phyloP scores from a whole-genome alignment of 2,329 filamentous ascomycete species.

The Lecanicillium sp. region DNA sequence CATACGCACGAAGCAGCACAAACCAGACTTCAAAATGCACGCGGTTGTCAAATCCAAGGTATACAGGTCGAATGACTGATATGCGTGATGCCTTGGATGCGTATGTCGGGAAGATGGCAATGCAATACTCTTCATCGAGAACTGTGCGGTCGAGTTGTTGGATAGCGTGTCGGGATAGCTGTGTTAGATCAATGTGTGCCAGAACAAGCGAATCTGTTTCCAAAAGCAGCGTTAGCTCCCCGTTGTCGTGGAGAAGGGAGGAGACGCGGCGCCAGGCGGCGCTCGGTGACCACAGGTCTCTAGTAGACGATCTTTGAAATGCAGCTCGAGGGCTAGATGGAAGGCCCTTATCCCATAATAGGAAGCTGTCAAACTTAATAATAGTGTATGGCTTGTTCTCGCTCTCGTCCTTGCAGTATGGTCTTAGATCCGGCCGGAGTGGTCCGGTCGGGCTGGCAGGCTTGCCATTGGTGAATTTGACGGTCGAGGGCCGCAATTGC shows the following conservation, averaged over 20 bases:
- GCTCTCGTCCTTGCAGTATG: slow-evolving; percentile 27
- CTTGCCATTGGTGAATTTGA: slow-evolving; percentile 42
- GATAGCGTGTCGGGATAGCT: slow-evolving; percentile 81
- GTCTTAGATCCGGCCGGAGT: slow-evolving; percentile 35
- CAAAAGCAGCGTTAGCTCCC: slow-evolving; percentile 83
- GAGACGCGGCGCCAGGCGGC: slow-evolving; percentile 79
- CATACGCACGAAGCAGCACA: slow-evolving; percentile 82
- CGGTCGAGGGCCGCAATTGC: slow-evolving; percentile 55
- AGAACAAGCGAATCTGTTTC: slow-evolving; percentile 77
- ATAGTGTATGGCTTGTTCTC: slow-evolving; percentile 50
- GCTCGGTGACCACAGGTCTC: slow-evolving; percentile 44
- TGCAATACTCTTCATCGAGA: slow-evolving; percentile 85
- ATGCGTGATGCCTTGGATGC: slow-evolving; percentile 64
- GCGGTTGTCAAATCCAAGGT: slow-evolving; percentile 77
- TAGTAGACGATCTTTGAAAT: slow-evolving; percentile 48
- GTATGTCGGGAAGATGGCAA: slow-evolving; percentile 94
- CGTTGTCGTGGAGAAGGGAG: slow-evolving; percentile 90
- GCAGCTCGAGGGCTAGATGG: slow-evolving; percentile 48
- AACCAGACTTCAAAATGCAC: slow-evolving; percentile 98
- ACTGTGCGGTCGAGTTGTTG: slow-evolving; percentile 88
- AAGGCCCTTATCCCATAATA: slow-evolving; percentile 78
- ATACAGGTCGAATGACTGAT: slow-evolving; percentile 78
- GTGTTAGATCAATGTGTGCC: slow-evolving; percentile 77
- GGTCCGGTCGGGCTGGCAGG: slow-evolving; percentile 22
- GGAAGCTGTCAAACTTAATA: slow-evolving; percentile 90